Evolutionary conservation across 192 early-diverging fungal species (phyloP).

Genomic region (Geranomyces michiganensis): DNA sequence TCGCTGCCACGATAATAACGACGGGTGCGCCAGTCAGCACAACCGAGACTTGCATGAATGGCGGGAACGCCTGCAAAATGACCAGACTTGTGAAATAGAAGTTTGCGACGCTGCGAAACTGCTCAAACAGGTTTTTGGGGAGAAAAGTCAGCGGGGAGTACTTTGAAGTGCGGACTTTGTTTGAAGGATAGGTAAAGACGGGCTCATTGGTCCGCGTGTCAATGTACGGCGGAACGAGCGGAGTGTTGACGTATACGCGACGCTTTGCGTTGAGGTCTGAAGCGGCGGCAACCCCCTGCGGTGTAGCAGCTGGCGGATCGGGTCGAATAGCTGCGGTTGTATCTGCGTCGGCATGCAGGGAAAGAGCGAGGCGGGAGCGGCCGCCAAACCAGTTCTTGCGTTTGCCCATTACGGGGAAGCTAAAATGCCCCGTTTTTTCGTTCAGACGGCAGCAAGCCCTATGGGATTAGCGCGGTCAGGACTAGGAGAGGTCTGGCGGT

Average conservation of each 20-base stretch:
- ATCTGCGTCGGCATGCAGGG: background rate
- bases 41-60: conserved; percentile 59
- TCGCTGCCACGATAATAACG: conserved; percentile 50
- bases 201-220: conserved; percentile 21
- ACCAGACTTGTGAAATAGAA: conserved; percentile 88
- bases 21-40: conserved; percentile 52
- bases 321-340: background rate
- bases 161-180: conserved; percentile 81
- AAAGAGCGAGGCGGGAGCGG: conserved; percentile 16
- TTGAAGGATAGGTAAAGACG: conserved; percentile 26
- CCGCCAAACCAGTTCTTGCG: conserved; percentile 20
- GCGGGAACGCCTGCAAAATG: conserved; percentile 77
- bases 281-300: conserved; percentile 30
- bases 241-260: conserved; percentile 29
- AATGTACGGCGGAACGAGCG: conserved; percentile 11
- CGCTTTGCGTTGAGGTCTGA: conserved; percentile 36
- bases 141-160: conserved; percentile 90
- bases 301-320: conserved; percentile 26
- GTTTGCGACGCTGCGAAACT: conserved; percentile 95
- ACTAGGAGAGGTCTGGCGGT: too few relatives aligned
- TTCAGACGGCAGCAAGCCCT: too few relatives aligned
- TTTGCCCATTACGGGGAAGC: conserved; percentile 12
- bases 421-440: too few relatives aligned
- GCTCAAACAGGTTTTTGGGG: conserved; percentile 95
- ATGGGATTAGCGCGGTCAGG: too few relatives aligned